Evolutionary conservation across 2,329 filamentous ascomycete genomes (phyloP).

Genomic region (Aspergillus novoparasiticus): DNA sequence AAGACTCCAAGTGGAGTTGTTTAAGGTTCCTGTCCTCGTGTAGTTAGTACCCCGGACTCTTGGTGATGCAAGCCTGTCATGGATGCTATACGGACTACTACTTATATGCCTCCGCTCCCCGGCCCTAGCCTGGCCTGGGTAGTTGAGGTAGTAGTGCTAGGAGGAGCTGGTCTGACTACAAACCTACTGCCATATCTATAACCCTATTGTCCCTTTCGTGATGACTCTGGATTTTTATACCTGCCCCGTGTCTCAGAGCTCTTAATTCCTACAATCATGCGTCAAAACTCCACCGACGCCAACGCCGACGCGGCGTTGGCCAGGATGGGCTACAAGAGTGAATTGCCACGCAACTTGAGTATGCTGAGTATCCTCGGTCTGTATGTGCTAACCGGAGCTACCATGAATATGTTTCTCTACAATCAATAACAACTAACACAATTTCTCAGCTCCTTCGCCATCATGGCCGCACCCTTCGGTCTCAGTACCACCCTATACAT

Average conservation of each 20-base stretch:
- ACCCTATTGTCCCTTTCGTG: neutral
- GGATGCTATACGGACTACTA: neutral
- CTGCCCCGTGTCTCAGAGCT: neutral
- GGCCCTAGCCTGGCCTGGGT: neutral
- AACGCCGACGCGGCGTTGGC: constrained; percentile 63
- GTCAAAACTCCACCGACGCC: constrained; percentile 30
- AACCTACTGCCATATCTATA: neutral
- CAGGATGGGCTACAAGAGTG: constrained; percentile 68
- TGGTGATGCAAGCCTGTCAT: neutral
- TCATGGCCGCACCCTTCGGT: constrained; percentile 73
- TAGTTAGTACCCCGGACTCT: neutral
- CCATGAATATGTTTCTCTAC: neutral
- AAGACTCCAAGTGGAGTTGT: neutral
- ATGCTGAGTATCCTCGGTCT: constrained; percentile 71
- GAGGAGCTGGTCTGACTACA: neutral
- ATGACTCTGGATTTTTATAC: neutral
- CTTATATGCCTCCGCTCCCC: constrained; percentile 5
- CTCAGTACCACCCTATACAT: constrained; percentile 70
- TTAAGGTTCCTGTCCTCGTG: neutral
- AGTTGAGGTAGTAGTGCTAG: neutral
- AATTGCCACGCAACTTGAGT: constrained; percentile 66
- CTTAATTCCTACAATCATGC: constrained; percentile 12
- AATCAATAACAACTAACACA: neutral
- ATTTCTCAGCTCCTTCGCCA: constrained; percentile 62
- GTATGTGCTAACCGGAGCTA: constrained; percentile 33